Evolutionary conservation across 1,284 basidiomycete genomes (phyloP).

Genomic region (Leccinum solheimii): DNA sequence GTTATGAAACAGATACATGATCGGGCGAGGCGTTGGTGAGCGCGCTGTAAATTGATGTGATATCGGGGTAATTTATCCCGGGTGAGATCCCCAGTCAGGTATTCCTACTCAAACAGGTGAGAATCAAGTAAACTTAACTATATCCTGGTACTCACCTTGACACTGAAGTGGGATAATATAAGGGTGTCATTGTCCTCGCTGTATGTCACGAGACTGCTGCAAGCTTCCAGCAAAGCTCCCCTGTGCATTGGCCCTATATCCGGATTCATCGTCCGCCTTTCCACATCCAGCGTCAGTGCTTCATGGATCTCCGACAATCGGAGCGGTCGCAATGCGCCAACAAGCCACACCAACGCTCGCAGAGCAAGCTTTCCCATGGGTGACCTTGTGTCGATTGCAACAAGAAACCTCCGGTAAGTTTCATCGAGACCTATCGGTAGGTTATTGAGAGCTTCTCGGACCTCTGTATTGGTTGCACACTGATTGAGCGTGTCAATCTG

Average conservation of each 20-base stretch:
- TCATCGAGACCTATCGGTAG: slow-evolving; percentile 12
- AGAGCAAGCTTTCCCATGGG: slow-evolving; percentile 5
- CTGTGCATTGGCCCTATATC: slow-evolving; percentile 4
- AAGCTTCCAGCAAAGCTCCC: slow-evolving; percentile 1
- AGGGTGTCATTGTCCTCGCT: slow-evolving; percentile 11
- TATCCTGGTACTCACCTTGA: slow-evolving; percentile 7
- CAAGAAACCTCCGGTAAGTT: slow-evolving; percentile 11
- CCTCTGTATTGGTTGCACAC: slow-evolving; percentile 8
- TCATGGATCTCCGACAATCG: slow-evolving; percentile 8
- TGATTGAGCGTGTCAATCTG: slow-evolving; percentile 9
- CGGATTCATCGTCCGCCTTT: not conserved
- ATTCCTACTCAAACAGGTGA: slow-evolving; percentile 4
- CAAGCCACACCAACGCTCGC: slow-evolving; percentile 7
- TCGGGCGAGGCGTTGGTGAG: slow-evolving; percentile 5
- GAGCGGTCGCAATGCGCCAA: slow-evolving; percentile 7
- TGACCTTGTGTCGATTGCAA: not conserved
- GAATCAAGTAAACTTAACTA: not conserved
- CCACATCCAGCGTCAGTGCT: slow-evolving; percentile 2
- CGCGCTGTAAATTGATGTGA: not conserved
- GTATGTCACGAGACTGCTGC: slow-evolving; percentile 10
- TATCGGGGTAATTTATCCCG: slow-evolving; percentile 1
- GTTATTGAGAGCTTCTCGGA: slow-evolving; percentile 7
- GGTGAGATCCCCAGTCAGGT: slow-evolving; percentile 5
- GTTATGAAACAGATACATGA: slow-evolving; percentile 7
- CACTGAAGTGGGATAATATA: slow-evolving; percentile 16